Percentiles rank a stretch among this genome's conserved stretches.
Evolutionary conservation across 164 flowering plant genomes (phyloP).

Genomic region (Liquidambar formosana): DNA sequence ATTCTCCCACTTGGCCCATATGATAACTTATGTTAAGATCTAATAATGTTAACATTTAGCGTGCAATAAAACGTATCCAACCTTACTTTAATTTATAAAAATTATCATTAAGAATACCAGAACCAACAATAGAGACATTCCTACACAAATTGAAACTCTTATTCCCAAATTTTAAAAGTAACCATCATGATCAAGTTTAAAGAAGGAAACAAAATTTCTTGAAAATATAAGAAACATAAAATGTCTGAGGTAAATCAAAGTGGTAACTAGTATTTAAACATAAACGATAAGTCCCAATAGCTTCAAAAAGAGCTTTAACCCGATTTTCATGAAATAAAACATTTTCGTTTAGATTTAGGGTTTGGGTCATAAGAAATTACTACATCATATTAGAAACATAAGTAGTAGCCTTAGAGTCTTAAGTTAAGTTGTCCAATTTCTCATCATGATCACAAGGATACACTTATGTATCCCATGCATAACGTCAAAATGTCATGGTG

Average conservation of each 20-base stretch:
- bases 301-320: conserved; percentile 2
- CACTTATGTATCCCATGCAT: neutral
- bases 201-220: conserved; percentile 12
- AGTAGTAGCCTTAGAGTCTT: too few species aligned
- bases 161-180: conserved; percentile 12
- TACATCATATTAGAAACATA: too few species aligned
- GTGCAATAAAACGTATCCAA: too few species aligned
- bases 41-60: too few species aligned
- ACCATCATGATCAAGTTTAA: neutral
- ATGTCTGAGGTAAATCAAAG: conserved; percentile 7
- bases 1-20: too few species aligned
- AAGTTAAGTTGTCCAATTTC: too few species aligned
- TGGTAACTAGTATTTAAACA: neutral
- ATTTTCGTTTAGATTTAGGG: conserved; percentile 7
- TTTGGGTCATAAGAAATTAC: too few species aligned
- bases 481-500: neutral
- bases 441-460: neutral
- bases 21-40: too few species aligned
- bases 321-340: conserved; percentile 10
- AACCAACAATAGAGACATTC: conserved; percentile 10
- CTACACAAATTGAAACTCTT: conserved; percentile 13
- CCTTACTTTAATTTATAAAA: conserved; percentile 21
- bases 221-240: conserved; percentile 7
- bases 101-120: conserved; percentile 17
- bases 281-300: conserved; percentile 12